Conservation (phyloP, 2,329 filamentous ascomycete species). For the Aphanoascus verrucosus region DNA sequence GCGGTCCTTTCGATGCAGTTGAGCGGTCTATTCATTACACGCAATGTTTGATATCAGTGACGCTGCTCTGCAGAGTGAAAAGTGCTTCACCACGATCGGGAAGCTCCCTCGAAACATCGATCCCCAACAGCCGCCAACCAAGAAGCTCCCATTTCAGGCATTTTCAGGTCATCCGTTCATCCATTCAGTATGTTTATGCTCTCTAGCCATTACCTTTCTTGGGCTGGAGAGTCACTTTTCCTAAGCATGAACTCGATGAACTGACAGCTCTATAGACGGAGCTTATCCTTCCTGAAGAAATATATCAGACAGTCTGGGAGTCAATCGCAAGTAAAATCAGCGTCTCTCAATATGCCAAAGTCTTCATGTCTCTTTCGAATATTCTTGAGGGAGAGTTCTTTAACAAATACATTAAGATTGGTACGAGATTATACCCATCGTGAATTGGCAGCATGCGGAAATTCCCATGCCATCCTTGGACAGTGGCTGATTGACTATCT, state of each 20-base stretch:
- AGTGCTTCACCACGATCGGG: slow-evolving; percentile 64
- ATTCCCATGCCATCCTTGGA: slow-evolving; percentile 9
- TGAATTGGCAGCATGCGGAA: neutral
- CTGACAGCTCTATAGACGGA: slow-evolving; percentile 38
- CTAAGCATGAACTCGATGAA: neutral
- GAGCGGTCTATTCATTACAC: neutral
- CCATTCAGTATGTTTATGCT: slow-evolving; percentile 47
- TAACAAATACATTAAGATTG: slow-evolving; percentile 70
- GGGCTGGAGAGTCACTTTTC: neutral
- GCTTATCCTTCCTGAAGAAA: slow-evolving; percentile 58
- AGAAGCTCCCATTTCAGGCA: slow-evolving; percentile 64
- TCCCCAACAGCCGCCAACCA: slow-evolving; percentile 56
- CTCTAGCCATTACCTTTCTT: neutral
- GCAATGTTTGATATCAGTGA: slow-evolving; percentile 38
- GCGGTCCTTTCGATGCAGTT: neutral
- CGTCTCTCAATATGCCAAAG: slow-evolving; percentile 50
- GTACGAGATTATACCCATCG: slow-evolving; percentile 34
- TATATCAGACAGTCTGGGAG: slow-evolving; percentile 45
- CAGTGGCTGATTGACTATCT: neutral
- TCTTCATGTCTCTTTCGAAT: slow-evolving; percentile 62
- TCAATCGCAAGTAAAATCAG: slow-evolving; percentile 39
- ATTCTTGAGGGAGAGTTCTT: slow-evolving; percentile 68
- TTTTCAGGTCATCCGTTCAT: slow-evolving; percentile 56
- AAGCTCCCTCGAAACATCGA: slow-evolving; percentile 58
- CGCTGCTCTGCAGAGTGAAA: slow-evolving; percentile 36